These are phyloP conservation scores for Ophiosphaerella narmari DNA, from an alignment of 2,329 filamentous ascomycete species.

Conservation along the genomic window DNA sequence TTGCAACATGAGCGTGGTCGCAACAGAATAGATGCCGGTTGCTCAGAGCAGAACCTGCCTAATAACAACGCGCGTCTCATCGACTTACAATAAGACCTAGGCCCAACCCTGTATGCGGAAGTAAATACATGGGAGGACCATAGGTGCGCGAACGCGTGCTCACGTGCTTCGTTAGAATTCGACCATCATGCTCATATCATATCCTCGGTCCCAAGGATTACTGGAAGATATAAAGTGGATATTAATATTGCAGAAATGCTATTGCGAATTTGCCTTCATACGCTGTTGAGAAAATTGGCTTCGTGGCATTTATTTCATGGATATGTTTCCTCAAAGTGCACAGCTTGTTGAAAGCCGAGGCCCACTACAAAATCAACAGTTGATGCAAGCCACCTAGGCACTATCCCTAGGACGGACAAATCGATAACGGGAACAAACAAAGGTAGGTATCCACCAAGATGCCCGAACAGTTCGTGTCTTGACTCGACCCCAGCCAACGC, in stretches of 20 bases:
- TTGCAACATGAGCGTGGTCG: too few relatives aligned
- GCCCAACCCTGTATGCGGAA: not conserved
- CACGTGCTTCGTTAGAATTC: not conserved
- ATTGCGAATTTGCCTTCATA: too few relatives aligned
- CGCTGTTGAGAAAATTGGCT: too few relatives aligned
- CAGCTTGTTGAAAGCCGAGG: too few relatives aligned
- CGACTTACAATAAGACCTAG: not conserved
- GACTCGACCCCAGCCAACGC: conserved; percentile 1
- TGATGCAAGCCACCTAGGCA: too few relatives aligned
- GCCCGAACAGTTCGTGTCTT: not conserved
- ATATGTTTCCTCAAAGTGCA: too few relatives aligned
- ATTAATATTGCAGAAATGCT: too few relatives aligned
- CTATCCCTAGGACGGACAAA: too few relatives aligned
- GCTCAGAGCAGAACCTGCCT: not conserved
- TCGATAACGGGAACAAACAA: not conserved
- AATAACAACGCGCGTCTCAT: not conserved
- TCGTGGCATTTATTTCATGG: too few relatives aligned
- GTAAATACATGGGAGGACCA: not conserved
- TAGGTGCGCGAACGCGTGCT: not conserved
- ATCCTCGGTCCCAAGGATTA: not conserved
- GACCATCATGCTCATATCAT: not conserved
- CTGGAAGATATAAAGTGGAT: too few relatives aligned
- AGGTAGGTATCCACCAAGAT: not conserved
- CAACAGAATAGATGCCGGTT: not conserved
- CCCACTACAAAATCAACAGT: too few relatives aligned